phyloP scores from a whole-genome alignment of 2,329 filamentous ascomycete genomes.

The Fusarium sp. region DNA sequence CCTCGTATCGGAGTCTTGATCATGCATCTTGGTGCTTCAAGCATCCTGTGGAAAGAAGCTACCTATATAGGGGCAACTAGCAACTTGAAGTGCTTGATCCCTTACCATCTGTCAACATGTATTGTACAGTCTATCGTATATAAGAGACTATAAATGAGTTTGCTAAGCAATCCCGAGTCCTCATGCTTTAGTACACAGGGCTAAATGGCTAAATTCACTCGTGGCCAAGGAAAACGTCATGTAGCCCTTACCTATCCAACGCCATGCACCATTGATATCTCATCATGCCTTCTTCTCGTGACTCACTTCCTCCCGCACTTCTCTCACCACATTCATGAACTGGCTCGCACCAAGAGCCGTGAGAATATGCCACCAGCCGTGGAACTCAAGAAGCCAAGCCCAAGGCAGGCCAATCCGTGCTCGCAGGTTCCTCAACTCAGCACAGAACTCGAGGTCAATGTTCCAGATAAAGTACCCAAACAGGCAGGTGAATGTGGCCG shows the following conservation, averaged over 20 bases:
- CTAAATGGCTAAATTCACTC: not conserved
- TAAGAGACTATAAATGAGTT: not conserved
- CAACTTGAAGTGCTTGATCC: too few relatives aligned
- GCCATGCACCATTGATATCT: not conserved
- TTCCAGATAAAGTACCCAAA: constrained; percentile 70
- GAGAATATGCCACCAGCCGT: constrained; percentile 76
- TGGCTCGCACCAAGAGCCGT: constrained; percentile 68
- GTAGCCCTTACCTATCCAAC: not conserved
- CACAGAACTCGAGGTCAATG: constrained; percentile 69
- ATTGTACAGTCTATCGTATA: constrained; percentile 17
- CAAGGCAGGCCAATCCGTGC: constrained; percentile 66
- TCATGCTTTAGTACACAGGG: not conserved
- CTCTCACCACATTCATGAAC: constrained; percentile 55
- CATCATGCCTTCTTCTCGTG: constrained; percentile 39
- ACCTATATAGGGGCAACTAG: not conserved
- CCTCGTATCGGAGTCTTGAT: not conserved
- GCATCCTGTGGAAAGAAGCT: not conserved
- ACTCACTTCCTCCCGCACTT: constrained; percentile 46
- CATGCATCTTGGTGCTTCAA: not conserved
- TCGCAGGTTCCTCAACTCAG: constrained; percentile 62
- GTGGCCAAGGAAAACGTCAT: not conserved
- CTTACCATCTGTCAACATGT: not conserved
- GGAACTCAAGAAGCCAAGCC: constrained; percentile 70
- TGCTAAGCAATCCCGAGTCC: not conserved
- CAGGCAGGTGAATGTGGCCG: constrained; percentile 55